These are phyloP conservation scores for Sphagnum tenellum DNA, from an alignment of 225 moss, liverwort and hornwort genomes.

Conservation along the genomic window DNA sequence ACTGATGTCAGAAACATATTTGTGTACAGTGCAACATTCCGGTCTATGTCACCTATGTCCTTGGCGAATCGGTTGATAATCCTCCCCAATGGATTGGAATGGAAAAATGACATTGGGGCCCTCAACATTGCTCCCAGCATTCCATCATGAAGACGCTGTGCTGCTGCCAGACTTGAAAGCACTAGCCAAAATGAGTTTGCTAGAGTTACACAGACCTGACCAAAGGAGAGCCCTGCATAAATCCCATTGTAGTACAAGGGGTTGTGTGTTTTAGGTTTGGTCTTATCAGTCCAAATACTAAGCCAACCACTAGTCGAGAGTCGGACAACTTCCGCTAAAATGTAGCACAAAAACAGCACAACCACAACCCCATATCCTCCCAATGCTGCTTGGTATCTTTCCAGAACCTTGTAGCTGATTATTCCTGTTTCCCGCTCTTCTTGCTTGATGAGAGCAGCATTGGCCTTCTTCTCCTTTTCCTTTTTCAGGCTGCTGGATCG, in stretches of 20 bases:
- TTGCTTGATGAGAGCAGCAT: conserved; percentile 49
- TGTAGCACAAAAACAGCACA: conserved; percentile 45
- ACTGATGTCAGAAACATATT: conserved; percentile 60
- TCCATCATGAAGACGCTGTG: conserved; percentile 41
- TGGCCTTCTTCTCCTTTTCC: conserved; percentile 19
- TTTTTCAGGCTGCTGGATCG: conserved; percentile 32
- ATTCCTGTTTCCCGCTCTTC: conserved; percentile 76
- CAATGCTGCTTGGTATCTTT: conserved; percentile 41
- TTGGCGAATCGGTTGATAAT: conserved; percentile 73
- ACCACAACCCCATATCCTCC: conserved; percentile 56
- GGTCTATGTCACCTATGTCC: conserved; percentile 69
- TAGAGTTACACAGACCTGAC: conserved; percentile 56
- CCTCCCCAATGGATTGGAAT: conserved; percentile 64
- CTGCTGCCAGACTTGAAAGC: conserved; percentile 47
- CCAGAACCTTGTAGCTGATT: conserved; percentile 44
- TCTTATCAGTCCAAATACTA: conserved; percentile 67
- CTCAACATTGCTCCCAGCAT: conserved; percentile 55
- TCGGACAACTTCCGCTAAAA: conserved; percentile 58
- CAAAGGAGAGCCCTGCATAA: conserved; percentile 49
- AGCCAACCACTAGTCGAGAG: conserved; percentile 60
- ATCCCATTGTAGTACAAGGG: conserved; percentile 53
- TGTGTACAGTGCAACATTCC: conserved; percentile 52
- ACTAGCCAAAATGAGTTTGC: conserved; percentile 61
- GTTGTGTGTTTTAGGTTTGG: conserved; percentile 27
- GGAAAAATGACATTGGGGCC: conserved; percentile 72